Evolutionary conservation across 2,329 filamentous ascomycete genomes (phyloP).

Genomic region (Taxawa tesnikishii): DNA sequence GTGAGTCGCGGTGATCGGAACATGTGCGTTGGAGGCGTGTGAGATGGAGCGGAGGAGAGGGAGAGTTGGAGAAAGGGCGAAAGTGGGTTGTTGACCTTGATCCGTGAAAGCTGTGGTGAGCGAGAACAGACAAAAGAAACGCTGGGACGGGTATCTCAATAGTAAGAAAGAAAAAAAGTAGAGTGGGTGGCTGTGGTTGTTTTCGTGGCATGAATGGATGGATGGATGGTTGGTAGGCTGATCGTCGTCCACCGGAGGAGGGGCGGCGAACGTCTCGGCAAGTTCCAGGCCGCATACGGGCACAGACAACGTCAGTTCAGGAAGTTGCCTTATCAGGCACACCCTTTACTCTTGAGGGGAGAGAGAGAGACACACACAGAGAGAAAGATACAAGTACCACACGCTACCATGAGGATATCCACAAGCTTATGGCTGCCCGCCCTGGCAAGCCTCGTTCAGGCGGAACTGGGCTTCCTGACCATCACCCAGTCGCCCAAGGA

Average conservation of each 20-base stretch:
- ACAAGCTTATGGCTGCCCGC: slow-evolving; percentile 25
- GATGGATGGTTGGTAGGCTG: neutral
- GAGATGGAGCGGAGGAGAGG: too few species aligned
- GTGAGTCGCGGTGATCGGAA: neutral
- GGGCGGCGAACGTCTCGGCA: neutral
- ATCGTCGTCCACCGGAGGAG: too few species aligned
- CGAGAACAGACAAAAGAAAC: too few species aligned
- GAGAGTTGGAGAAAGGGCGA: too few species aligned
- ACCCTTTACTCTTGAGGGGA: too few species aligned
- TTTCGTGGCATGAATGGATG: neutral
- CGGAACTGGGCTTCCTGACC: slow-evolving; percentile 23
- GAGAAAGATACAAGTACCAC: slow-evolving; percentile 1
- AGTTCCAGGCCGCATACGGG: too few species aligned
- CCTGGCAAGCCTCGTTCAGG: slow-evolving; percentile 21
- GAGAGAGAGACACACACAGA: too few species aligned
- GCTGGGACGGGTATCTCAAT: neutral
- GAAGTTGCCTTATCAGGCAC: too few species aligned
- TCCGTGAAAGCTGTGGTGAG: too few species aligned
- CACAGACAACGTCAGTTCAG: too few species aligned
- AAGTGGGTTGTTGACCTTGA: too few species aligned
- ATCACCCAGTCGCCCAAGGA: slow-evolving; percentile 19
- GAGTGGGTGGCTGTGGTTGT: too few species aligned
- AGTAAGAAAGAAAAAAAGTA: neutral
- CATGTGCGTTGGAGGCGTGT: neutral
- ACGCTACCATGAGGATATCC: slow-evolving; percentile 32